These are phyloP conservation scores for Thamnidium elegans DNA, from an alignment of 192 early-diverging fungal species.

Conservation along the genomic window DNA sequence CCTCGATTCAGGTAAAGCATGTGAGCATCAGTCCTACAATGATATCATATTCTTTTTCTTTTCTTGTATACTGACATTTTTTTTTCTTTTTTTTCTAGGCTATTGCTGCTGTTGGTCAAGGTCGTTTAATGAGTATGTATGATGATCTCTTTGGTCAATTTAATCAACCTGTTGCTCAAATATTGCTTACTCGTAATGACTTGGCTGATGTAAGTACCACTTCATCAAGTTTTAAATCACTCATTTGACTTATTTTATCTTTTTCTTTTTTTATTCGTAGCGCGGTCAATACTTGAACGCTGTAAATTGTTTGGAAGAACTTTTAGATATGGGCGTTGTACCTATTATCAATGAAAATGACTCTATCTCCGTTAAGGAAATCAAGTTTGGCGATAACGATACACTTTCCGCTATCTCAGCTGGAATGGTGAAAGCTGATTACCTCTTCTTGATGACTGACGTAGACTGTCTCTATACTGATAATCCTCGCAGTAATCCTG, in stretches of 20 bases:
- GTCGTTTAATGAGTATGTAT: slow-evolving; percentile 93
- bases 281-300: slow-evolving; percentile 95
- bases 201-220: slow-evolving; percentile 71
- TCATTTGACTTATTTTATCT: not conserved
- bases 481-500: slow-evolving; percentile 88
- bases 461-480: slow-evolving; percentile 96
- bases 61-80: slow-evolving; percentile 1
- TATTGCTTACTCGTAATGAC: slow-evolving; percentile 89
- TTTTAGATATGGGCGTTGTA: slow-evolving; percentile 85
- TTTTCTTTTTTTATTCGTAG: slow-evolving; percentile 42
- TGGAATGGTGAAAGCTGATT: slow-evolving; percentile 95
- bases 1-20: slow-evolving; percentile 54
- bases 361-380: slow-evolving; percentile 86
- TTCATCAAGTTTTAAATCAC: slow-evolving; percentile 2
- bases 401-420: slow-evolving; percentile 95
- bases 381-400: slow-evolving; percentile 98
- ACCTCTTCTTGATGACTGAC: slow-evolving; percentile 95
- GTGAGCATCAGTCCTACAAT: slow-evolving; percentile 16
- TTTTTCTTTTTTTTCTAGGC: slow-evolving; percentile 52
- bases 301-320: slow-evolving; percentile 86
- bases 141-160: slow-evolving; percentile 93
- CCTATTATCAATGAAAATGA: slow-evolving; percentile 99
- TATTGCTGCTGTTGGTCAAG: slow-evolving; percentile 95
- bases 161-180: slow-evolving; percentile 90
- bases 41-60: slow-evolving; percentile 5